Conservation (phyloP, 441 rosid species). For the Rhodomyrtus psidioides region DNA sequence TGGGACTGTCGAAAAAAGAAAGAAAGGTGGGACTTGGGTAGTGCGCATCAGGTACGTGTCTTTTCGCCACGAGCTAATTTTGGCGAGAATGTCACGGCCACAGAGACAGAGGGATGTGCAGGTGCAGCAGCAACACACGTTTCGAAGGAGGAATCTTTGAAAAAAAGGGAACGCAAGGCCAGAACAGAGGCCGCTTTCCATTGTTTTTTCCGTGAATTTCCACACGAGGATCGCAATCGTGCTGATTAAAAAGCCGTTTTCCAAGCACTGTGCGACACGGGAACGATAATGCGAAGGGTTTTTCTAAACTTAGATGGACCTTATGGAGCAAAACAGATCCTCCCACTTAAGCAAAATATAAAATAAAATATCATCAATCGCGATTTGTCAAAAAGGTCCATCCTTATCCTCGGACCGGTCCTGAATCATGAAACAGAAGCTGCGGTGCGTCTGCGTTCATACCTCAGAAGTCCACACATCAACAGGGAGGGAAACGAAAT, state of each 20-base stretch:
- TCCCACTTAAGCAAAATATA: neutral
- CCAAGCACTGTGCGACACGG: neutral
- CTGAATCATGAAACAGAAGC: neutral
- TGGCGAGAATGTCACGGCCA: slow-evolving; percentile 11
- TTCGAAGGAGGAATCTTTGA: slow-evolving; percentile 33
- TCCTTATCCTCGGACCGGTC: neutral
- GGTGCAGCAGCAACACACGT: neutral
- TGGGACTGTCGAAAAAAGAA: neutral
- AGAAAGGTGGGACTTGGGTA: neutral
- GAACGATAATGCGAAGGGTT: neutral
- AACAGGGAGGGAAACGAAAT: neutral
- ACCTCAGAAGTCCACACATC: neutral
- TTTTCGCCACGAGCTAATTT: slow-evolving; percentile 22
- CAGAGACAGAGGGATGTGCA: neutral
- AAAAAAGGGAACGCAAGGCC: neutral
- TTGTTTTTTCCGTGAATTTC: neutral
- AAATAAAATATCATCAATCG: neutral
- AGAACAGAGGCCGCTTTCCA: neutral
- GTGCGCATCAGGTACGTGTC: slow-evolving; percentile 27
- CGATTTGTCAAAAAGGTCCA: neutral
- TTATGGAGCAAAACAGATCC: neutral
- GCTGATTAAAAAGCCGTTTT: neutral
- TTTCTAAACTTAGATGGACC: neutral
- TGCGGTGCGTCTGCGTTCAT: neutral
- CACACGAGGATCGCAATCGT: neutral